Evolutionary conservation across 2,329 filamentous ascomycete genomes (phyloP), one percentile per base, ranked within the genome.

Genomic region (Aspergillus texensis): DNA sequence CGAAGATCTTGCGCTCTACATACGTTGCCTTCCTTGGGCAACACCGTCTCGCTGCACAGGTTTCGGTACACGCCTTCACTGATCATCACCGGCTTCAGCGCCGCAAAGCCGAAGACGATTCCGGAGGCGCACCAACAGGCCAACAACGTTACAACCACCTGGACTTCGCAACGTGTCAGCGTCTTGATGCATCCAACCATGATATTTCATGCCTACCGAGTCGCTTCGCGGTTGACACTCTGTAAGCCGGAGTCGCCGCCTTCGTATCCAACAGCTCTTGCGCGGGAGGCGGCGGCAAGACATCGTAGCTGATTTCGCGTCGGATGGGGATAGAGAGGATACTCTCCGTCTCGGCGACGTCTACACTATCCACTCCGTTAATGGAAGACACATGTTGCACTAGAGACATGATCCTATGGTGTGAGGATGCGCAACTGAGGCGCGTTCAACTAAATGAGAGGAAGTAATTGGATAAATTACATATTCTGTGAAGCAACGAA

Each of bases 101-200:
- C 92, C 16, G 92, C 92, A 77, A 92, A 96, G 39, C 92, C 92
- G 78, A 95, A 95, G 21, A 95, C 88, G 46, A 93, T 82, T 1
- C 92, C 94, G 5, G 93, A 89, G 8, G 91, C 88, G 64, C 94
- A 83, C 62, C 93, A 85, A 76, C 91, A 94, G 71, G 89, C 90
- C 21, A 91, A 71, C 1, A 91, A 85, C 4, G 88, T 90, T 48
- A 86, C 81, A 6, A 80, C 74, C 28, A 93, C 86, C 77, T 93
- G 91, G 9, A 85, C 78, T 76, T 48, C 5, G 48, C 6, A 60
- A 2, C 9, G 11, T 6, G 46, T 72, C 36, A 69, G 65, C 8
- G 16, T 26, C 32, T 39, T 26, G n/a, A 36, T 21, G 45, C 19
- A 1, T 39, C 4, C 26, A 19, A 21, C 4, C 4, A 16, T 54